These are phyloP conservation scores for Dujonia santamariae DNA, from an alignment of 1,139 yeast species.

Conservation along the genomic window DNA sequence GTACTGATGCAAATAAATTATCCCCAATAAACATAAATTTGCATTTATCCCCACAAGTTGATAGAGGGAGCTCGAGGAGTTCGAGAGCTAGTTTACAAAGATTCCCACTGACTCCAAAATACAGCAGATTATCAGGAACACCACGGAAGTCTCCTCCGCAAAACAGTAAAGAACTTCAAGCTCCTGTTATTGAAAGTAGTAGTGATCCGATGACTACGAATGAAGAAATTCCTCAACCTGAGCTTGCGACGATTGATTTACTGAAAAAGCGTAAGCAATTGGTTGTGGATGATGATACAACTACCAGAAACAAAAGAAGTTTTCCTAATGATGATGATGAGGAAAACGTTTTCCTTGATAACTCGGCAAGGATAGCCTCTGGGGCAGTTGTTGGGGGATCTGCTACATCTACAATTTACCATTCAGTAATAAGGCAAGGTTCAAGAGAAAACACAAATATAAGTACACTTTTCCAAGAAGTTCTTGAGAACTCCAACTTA, in stretches of 20 bases:
- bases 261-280: no score
- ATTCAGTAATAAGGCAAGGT: slow-evolving; percentile 22
- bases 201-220: no score
- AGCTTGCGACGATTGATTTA: no score
- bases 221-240: no score
- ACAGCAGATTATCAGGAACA: slow-evolving; percentile 11
- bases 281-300: no score
- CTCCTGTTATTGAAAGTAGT: no score
- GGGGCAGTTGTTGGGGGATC: slow-evolving; percentile 13
- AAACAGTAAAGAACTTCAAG: slow-evolving; percentile 11
- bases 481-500: slow-evolving; percentile 7
- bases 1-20: slow-evolving; percentile 15
- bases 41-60: no score
- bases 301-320: no score
- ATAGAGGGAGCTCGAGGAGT: background rate
- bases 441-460: slow-evolving; percentile 18
- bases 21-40: slow-evolving; percentile 28
- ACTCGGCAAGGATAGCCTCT: slow-evolving; percentile 12
- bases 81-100: slow-evolving; percentile 26
- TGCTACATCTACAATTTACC: slow-evolving; percentile 29
- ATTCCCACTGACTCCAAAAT: slow-evolving; percentile 51
- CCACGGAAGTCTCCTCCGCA: slow-evolving; percentile 5
- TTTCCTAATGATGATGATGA: no score
- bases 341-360: slow-evolving; percentile 35
- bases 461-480: slow-evolving; percentile 7